phyloP scores from a whole-genome alignment of 768 basidiomycete genomes.

The Kwoniella mangroviensis region DNA sequence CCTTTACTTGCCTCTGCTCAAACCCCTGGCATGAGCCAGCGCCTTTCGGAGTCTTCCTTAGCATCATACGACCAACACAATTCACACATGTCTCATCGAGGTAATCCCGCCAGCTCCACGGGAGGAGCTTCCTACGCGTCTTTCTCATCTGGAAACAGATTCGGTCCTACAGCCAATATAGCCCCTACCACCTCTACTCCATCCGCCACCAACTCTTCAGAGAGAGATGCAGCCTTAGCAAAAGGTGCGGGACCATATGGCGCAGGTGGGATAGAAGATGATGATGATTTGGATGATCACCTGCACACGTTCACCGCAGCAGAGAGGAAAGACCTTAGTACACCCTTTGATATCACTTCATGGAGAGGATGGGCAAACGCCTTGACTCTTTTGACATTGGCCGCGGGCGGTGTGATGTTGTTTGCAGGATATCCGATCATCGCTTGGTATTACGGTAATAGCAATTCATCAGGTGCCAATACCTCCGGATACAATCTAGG shows the following conservation, averaged over 20 bases:
- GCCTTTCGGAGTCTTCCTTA: slow-evolving; percentile 42
- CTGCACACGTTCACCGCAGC: slow-evolving; percentile 54
- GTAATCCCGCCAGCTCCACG: slow-evolving; percentile 5
- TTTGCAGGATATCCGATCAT: slow-evolving; percentile 49
- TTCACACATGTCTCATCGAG: slow-evolving; percentile 29
- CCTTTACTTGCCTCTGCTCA: slow-evolving; percentile 42
- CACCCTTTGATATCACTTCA: slow-evolving; percentile 69
- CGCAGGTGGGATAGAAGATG: slow-evolving; percentile 28
- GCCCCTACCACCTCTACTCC: slow-evolving; percentile 12
- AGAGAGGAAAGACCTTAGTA: slow-evolving; percentile 62
- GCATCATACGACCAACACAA: slow-evolving; percentile 36
- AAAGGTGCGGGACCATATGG: slow-evolving; percentile 10
- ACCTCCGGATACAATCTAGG: slow-evolving; percentile 68
- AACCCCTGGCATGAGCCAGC: slow-evolving; percentile 40
- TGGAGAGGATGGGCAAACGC: slow-evolving; percentile 73
- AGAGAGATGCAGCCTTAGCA: slow-evolving; percentile 5
- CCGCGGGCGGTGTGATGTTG: slow-evolving; percentile 56
- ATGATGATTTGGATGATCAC: slow-evolving; percentile 55
- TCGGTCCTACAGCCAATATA: slow-evolving; percentile 34
- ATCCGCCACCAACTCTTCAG: neutral
- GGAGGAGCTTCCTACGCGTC: slow-evolving; percentile 28
- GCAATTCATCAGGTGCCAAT: slow-evolving; percentile 23
- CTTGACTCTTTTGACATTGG: slow-evolving; percentile 70
- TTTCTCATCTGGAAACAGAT: slow-evolving; percentile 30
- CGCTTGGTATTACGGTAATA: slow-evolving; percentile 33